A percentile compares a stretch with the other conserved stretches of the same genome.
phyloP scores from a whole-genome alignment of 768 basidiomycete species.

The Hericium rajendrae region DNA sequence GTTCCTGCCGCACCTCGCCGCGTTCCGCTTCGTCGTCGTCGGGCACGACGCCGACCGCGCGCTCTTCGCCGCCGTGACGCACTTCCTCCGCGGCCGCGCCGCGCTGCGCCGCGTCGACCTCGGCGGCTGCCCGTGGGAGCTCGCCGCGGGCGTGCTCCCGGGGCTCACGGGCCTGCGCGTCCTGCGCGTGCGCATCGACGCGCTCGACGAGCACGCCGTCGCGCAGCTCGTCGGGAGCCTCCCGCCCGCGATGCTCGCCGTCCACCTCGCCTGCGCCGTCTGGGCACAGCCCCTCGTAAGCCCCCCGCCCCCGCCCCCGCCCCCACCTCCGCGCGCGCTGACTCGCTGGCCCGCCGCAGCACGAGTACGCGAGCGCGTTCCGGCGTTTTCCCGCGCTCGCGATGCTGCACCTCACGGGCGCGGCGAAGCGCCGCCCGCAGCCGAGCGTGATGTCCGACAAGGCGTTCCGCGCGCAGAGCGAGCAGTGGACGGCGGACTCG shows the following conservation, averaged over 20 bases:
- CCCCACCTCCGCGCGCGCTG: neutral
- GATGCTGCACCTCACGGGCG: slow-evolving; percentile 50
- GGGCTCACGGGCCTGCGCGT: slow-evolving; percentile 43
- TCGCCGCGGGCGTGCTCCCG: slow-evolving; percentile 41
- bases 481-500: slow-evolving; percentile 42
- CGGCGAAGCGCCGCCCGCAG: slow-evolving; percentile 39
- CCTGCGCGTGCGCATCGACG: slow-evolving; percentile 47
- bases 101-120: slow-evolving; percentile 48
- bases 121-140: slow-evolving; percentile 58
- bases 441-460: slow-evolving; percentile 51
- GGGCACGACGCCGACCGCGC: slow-evolving; percentile 48
- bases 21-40: slow-evolving; percentile 55
- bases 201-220: slow-evolving; percentile 31
- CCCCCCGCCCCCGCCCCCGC: slow-evolving; percentile 3
- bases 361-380: slow-evolving; percentile 44
- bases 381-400: slow-evolving; percentile 37
- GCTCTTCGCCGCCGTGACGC: slow-evolving; percentile 45
- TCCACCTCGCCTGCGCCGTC: slow-evolving; percentile 41
- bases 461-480: slow-evolving; percentile 48
- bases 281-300: slow-evolving; percentile 43
- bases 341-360: slow-evolving; percentile 21
- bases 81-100: slow-evolving; percentile 40
- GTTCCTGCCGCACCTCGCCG: slow-evolving; percentile 51
- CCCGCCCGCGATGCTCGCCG: slow-evolving; percentile 36
- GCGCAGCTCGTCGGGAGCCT: slow-evolving; percentile 26